These are phyloP conservation scores for Martiniozyma abietophila DNA, from an alignment of 805 yeast species.

Conservation along the genomic window DNA sequence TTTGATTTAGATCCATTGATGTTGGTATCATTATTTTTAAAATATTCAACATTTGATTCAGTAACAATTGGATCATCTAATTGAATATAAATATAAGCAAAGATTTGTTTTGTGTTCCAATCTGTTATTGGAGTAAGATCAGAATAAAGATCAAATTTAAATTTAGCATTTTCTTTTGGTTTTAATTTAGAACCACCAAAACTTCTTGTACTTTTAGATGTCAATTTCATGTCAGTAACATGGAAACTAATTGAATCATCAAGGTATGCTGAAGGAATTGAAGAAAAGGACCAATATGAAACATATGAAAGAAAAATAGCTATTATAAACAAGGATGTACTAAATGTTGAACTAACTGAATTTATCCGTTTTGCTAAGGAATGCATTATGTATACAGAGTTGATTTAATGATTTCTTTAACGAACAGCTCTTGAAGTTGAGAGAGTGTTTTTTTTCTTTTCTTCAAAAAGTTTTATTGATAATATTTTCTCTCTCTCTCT, in stretches of 20 bases:
- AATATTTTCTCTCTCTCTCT: no score
- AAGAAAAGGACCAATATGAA: constrained; percentile 3
- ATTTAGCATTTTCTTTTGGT: constrained; percentile 67
- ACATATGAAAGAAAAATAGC: constrained; percentile 5
- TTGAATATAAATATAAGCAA: constrained; percentile 82
- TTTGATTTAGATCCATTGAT: neutral
- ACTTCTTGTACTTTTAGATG: constrained; percentile 20
- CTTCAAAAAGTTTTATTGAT: no score
- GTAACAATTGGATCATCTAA: constrained; percentile 21
- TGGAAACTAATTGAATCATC: constrained; percentile 5
- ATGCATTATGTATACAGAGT: no score
- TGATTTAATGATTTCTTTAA: no score
- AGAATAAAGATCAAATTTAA: constrained; percentile 62
- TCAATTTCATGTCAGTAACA: constrained; percentile 6
- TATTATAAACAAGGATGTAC: constrained; percentile 3
- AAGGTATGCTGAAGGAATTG: constrained; percentile 4
- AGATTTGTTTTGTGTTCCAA: constrained; percentile 97
- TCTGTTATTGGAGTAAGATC: constrained; percentile 78
- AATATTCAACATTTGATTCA: neutral
- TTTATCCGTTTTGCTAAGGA: constrained; percentile 4
- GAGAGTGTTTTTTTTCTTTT: no score
- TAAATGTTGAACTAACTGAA: neutral
- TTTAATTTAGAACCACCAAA: constrained; percentile 54
- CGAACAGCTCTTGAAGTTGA: no score
- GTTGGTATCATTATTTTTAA: neutral